phyloP scores from a whole-genome alignment of 2,329 filamentous ascomycete species.

The Pyrenochaeta sp. region DNA sequence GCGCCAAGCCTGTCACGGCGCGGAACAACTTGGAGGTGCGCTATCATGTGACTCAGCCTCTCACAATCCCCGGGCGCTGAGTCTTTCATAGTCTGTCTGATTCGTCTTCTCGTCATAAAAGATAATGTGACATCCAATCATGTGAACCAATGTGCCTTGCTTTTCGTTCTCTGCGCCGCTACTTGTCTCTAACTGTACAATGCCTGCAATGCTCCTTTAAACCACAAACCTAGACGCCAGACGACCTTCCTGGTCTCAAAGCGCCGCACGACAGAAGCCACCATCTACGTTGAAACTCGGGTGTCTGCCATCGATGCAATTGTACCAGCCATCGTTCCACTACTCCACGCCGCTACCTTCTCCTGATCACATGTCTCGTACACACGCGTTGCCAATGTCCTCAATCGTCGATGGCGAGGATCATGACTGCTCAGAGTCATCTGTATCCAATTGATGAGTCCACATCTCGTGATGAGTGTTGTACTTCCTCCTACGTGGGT shows the following conservation, averaged over 20 bases:
- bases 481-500: constrained; percentile 76
- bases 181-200: too few species aligned
- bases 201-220: constrained; percentile 15
- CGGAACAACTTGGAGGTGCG: too few species aligned
- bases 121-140: too few species aligned
- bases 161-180: too few species aligned
- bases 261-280: not conserved
- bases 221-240: constrained; percentile 3
- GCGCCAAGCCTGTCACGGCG: too few species aligned
- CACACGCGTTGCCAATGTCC: constrained; percentile 64
- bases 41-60: too few species aligned
- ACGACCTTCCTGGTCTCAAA: not conserved
- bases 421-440: constrained; percentile 61
- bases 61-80: too few species aligned
- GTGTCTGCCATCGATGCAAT: constrained; percentile 16
- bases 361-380: constrained; percentile 71
- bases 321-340: constrained; percentile 39
- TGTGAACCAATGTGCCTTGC: too few species aligned
- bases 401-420: constrained; percentile 60
- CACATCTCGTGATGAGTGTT: constrained; percentile 80
- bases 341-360: constrained; percentile 72
- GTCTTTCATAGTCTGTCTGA: too few species aligned
- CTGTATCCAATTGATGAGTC: constrained; percentile 77
- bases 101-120: too few species aligned
- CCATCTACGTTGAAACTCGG: constrained; percentile 7